Evolutionary conservation across 768 basidiomycete genomes (phyloP).

Genomic region (Pleurotus salmoneostramineus): DNA sequence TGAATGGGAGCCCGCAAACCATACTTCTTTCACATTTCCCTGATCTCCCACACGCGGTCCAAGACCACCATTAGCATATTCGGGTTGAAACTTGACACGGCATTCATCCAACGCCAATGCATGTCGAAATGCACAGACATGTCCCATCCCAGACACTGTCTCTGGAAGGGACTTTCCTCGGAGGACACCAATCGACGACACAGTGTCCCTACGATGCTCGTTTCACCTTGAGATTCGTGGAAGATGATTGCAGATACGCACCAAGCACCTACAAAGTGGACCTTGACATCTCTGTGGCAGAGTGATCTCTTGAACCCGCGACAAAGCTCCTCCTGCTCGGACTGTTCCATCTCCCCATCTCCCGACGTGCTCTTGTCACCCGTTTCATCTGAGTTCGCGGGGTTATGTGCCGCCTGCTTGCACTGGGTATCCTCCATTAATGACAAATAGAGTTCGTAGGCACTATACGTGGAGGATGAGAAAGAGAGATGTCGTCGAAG

Average conservation of each 20-base stretch:
- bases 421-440: no score
- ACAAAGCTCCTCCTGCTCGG: conserved; percentile 9
- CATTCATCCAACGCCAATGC: conserved; percentile 41
- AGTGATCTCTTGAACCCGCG: conserved; percentile 2
- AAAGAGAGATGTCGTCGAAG: not conserved
- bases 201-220: conserved; percentile 41
- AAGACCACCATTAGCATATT: conserved; percentile 27
- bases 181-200: conserved; percentile 35
- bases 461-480: not conserved
- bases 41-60: conserved; percentile 10
- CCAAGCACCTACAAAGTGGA: conserved; percentile 40
- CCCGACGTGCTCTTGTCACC: no score
- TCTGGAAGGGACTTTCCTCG: conserved; percentile 23
- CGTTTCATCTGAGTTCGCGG: no score
- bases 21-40: conserved; percentile 31
- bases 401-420: no score
- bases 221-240: not conserved
- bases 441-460: not conserved
- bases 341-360: no score
- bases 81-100: conserved; percentile 40
- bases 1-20: conserved; percentile 37
- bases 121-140: conserved; percentile 36
- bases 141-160: conserved; percentile 15
- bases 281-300: conserved; percentile 14
- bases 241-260: conserved; percentile 12